Base-by-base conservation (phyloP, 1,139 yeast species). In the Candida sp. region DNA sequence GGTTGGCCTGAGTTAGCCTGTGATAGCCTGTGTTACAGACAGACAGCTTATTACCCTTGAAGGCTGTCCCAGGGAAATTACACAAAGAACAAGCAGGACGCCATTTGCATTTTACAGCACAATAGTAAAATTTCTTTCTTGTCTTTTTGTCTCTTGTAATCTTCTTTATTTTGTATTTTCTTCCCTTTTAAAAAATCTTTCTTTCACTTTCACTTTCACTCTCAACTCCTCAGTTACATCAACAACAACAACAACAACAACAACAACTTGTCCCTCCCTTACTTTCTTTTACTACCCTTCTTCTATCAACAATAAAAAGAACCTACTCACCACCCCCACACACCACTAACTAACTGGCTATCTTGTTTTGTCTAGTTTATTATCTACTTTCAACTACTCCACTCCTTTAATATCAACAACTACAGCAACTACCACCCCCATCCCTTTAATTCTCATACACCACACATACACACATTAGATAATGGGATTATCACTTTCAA, bases 401-500 rank as follows among this genome's bases (percentile, higher is more conserved):
- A 17, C 17, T 17, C 17, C 17, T 17, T 17, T 17, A 17, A 17
- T 17, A 17, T 17, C 17, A 17, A 17, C 17, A 17, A 17, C 17
- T 17, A 17, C 17, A 17, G 17, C 17, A 17, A 17, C 17, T 17
- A 17, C 17, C 17, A 17, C 17, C 17, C 17, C 17, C 17, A 5
- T 25, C 17, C 47, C n/a, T 25, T 35, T 30, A 17, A 28, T 7
- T 28, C 31, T 8, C 31, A 28, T 28, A 28, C 9, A 28, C 31
- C 9, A 8, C 31, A 28, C 31, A 28, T 11, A 17, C 23, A 32
- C 17, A 41, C 25, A 17, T 12, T 7, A 42, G 25, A 50, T 30
- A 42, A 77, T 77, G 81, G 70, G 76, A 7, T 67, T 76, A 54
- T 67, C 65, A 47, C 50, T 84, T 51, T 73, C 85, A 41, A 85